Evolutionary conservation across 2,329 filamentous ascomycete genomes (phyloP), one percentile per base, ranked within the genome.

Genomic region (Talaromyces verruculosus): DNA sequence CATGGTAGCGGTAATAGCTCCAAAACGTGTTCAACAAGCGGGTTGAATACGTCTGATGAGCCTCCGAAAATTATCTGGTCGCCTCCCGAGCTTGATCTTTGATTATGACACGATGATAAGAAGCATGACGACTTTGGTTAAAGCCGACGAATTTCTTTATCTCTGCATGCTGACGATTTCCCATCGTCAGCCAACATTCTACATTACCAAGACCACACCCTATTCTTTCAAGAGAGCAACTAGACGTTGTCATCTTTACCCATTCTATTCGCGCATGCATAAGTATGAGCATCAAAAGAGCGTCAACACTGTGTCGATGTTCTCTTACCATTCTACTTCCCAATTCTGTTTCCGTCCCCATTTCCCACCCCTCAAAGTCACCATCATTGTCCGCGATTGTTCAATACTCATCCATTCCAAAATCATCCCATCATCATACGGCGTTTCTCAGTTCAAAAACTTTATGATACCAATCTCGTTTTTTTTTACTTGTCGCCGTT

Each of bases 31-130:
- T 73, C 28, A 65, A 13, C 33, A 33, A 58, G 68, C n/a, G 70
- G 76, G 4, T 78, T 70, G 43, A 70, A 77, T 37, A 72, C 72
- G 19, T 69, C 67, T 35, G 75, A 78, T 49, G 70, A 70, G 37
- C 73, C 77, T 1, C 77, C 77, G 19, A 74, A 71, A 60, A 68
- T 79, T 65, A 73, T 78, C 67, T 79, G 77, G 77, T 67, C 74
- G 37, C 77, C 76, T 6, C 77, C 77, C 13, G 73, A 77, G 62
- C 68, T 79, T 55, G 75, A 78, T 59, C 65, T 78, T 51, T 71
- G 69, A 63, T 45, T 25, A 41, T 30, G 37, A 37, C 35, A 58
- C 19, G 2, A 39, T 41, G 28, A 55, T 11, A 55, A 33, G 17
- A 49, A 49, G 17, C 1, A 30, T 33, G 28, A 57, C 11, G 33